Conservation (phyloP, 2,329 filamentous ascomycete species). For the Phialophora expanda region DNA sequence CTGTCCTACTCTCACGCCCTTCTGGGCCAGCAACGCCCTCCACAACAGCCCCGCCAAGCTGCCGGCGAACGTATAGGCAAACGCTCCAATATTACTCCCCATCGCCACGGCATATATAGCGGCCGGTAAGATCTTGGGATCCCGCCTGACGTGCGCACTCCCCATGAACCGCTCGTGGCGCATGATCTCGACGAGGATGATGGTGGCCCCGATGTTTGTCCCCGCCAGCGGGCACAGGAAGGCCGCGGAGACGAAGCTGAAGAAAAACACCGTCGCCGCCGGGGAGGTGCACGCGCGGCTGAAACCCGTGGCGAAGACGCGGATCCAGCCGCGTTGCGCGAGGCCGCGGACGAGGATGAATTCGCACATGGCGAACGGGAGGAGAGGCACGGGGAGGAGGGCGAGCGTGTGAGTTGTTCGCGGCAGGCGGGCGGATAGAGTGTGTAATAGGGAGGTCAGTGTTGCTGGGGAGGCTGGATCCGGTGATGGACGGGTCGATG, state of each 20-base stretch:
- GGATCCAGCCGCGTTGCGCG: constrained; percentile 38
- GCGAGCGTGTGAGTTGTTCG: constrained; percentile 32
- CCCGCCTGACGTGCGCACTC: constrained; percentile 24
- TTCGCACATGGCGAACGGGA: constrained; percentile 40
- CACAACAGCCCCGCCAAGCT: constrained; percentile 39
- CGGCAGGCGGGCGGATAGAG: constrained; percentile 33
- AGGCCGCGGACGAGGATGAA: constrained; percentile 40
- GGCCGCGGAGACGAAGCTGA: constrained; percentile 37
- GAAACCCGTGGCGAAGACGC: constrained; percentile 37
- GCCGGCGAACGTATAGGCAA: constrained; percentile 40
- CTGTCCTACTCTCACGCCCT: constrained; percentile 36
- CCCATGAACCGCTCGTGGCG: constrained; percentile 34
- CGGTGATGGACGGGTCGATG: background rate
- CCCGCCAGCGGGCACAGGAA: constrained; percentile 39
- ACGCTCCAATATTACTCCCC: constrained; percentile 40
- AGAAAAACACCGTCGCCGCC: constrained; percentile 37
- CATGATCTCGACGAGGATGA: constrained; percentile 41
- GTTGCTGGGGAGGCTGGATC: constrained; percentile 5
- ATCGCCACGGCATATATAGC: constrained; percentile 38
- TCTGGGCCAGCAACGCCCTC: constrained; percentile 36
- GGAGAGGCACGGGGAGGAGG: constrained; percentile 36
- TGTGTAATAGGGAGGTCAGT: constrained; percentile 27
- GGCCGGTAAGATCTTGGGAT: constrained; percentile 30
- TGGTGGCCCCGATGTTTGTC: constrained; percentile 41
- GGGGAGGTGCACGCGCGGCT: constrained; percentile 37